These are phyloP conservation scores for Phylloporus sp. DNA, from an alignment of 768 basidiomycete genomes.

Conservation along the genomic window DNA sequence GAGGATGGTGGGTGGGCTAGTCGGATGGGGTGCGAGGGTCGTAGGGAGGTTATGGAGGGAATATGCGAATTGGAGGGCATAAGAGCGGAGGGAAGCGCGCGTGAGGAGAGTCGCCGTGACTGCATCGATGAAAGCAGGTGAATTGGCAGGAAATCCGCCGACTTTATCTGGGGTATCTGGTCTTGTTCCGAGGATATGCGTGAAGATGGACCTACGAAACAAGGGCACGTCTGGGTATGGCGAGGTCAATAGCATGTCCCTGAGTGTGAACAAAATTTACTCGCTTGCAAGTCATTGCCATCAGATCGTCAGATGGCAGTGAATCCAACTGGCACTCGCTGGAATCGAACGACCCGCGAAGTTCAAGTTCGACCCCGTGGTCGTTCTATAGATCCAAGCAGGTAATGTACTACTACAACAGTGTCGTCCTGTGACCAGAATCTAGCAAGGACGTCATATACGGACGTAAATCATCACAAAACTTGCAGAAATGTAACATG, in stretches of 20 bases:
- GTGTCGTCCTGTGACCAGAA: no score
- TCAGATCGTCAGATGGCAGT: no score
- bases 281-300: no score
- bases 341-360: no score
- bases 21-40: conserved; percentile 42
- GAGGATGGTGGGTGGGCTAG: conserved; percentile 42
- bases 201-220: conserved; percentile 28
- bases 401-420: no score
- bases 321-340: no score
- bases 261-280: no score
- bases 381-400: no score
- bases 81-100: conserved; percentile 46
- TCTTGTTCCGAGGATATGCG: conserved; percentile 23
- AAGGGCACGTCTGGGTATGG: conserved; percentile 19
- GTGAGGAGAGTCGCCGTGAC: conserved; percentile 51
- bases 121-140: conserved; percentile 65
- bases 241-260: conserved; percentile 26
- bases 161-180: conserved; percentile 25
- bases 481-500: no score
- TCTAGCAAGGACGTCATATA: no score
- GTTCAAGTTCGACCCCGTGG: no score
- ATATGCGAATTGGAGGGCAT: conserved; percentile 52
- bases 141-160: conserved; percentile 39
- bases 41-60: conserved; percentile 47
- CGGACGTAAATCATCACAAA: no score